These are phyloP conservation scores for Chaetomium strumarium DNA, from an alignment of 2,329 filamentous ascomycete genomes.

Conservation along the genomic window DNA sequence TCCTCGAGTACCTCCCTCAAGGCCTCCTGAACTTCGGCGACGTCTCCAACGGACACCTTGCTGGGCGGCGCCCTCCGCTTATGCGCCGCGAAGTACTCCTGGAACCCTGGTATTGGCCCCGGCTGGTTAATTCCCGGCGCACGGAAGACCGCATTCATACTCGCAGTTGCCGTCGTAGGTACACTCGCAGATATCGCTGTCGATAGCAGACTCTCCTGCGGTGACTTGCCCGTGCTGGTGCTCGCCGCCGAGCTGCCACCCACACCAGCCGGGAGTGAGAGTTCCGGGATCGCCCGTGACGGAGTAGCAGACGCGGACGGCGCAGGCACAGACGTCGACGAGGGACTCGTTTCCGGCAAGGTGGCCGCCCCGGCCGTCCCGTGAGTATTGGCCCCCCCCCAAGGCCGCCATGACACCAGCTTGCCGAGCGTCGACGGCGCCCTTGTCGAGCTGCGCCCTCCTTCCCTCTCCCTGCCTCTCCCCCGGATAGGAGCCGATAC, in stretches of 20 bases:
- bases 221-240: constrained; percentile 10
- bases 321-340: constrained; percentile 6
- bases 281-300: constrained; percentile 6
- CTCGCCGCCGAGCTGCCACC: background rate
- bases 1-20: constrained; percentile 53
- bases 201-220: constrained; percentile 26
- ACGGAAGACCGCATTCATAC: constrained; percentile 33
- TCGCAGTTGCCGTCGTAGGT: background rate
- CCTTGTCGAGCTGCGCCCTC: constrained; percentile 1
- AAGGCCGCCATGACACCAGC: constrained; percentile 36
- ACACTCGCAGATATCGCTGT: background rate
- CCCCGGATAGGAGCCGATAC: constrained; percentile 19
- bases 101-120: constrained; percentile 67
- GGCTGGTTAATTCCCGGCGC: constrained; percentile 72
- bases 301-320: background rate
- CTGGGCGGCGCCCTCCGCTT: constrained; percentile 49
- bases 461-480: background rate
- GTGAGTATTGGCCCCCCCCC: constrained; percentile 29
- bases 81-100: constrained; percentile 47
- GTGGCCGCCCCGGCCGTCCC: constrained; percentile 14
- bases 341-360: constrained; percentile 16
- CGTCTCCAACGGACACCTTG: constrained; percentile 49
- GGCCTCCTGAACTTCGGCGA: constrained; percentile 50
- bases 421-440: constrained; percentile 24
- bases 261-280: constrained; percentile 9